A percentile compares a stretch with the other conserved stretches of the same genome.
Evolutionary conservation across 2,329 filamentous ascomycete species (phyloP).

Genomic region (Simplicillium aogashimaense): DNA sequence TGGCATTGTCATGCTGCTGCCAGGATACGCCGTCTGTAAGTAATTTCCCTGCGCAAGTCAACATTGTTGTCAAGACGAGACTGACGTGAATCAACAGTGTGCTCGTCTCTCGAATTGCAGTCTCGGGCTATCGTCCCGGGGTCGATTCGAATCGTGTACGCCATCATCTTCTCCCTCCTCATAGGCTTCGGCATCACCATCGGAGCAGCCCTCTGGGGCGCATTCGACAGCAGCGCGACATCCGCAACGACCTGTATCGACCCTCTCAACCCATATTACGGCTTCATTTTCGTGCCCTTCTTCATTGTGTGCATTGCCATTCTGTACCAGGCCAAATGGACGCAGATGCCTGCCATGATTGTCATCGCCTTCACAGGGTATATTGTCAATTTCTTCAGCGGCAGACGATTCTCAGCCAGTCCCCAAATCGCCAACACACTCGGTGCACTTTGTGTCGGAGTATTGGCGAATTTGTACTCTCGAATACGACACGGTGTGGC

Average conservation of each 20-base stretch:
- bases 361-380: slow-evolving; percentile 65
- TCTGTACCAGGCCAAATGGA: slow-evolving; percentile 75
- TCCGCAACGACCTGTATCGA: slow-evolving; percentile 28
- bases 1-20: slow-evolving; percentile 55
- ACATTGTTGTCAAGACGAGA: not conserved
- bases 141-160: slow-evolving; percentile 65
- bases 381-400: slow-evolving; percentile 65
- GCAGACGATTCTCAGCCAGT: slow-evolving; percentile 54
- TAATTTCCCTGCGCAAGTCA: slow-evolving; percentile 6
- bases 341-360: slow-evolving; percentile 69
- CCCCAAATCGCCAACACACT: slow-evolving; percentile 69
- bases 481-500: slow-evolving; percentile 41
- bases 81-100: slow-evolving; percentile 21
- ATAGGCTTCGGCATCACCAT: slow-evolving; percentile 65
- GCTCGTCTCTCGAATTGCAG: slow-evolving; percentile 51
- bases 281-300: slow-evolving; percentile 62
- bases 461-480: slow-evolving; percentile 72
- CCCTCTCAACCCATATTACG: slow-evolving; percentile 31
- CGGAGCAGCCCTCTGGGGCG: slow-evolving; percentile 52
- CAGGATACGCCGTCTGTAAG: slow-evolving; percentile 51
- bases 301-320: slow-evolving; percentile 67
- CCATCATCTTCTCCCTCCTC: slow-evolving; percentile 64
- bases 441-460: slow-evolving; percentile 65
- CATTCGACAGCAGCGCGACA: slow-evolving; percentile 45
- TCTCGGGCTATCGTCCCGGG: slow-evolving; percentile 60